Evolutionary conservation across 352 stramenopile genomes (phyloP).

Genomic region (Phytopythium montanum): DNA sequence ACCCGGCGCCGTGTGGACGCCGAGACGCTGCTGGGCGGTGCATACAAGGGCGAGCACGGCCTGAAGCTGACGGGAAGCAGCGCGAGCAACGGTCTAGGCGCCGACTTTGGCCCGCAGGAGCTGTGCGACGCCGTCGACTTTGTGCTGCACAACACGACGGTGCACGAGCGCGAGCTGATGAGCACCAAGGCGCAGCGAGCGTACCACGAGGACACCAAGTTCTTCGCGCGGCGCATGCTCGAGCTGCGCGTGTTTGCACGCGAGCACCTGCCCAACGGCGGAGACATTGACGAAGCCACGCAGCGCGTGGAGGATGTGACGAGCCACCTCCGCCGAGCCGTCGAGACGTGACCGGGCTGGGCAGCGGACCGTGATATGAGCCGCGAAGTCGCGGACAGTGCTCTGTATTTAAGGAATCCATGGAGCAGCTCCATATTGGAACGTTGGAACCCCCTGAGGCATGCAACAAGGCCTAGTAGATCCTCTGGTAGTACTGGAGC

Average conservation of each 20-base stretch:
- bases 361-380: not conserved
- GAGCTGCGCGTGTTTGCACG: constrained; percentile 25
- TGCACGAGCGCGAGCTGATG: constrained; percentile 6
- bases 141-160: constrained; percentile 23
- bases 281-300: not conserved
- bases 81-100: constrained; percentile 19
- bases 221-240: constrained; percentile 46
- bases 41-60: constrained; percentile 14
- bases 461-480: too few species aligned
- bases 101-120: constrained; percentile 18
- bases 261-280: not conserved
- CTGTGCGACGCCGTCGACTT: constrained; percentile 37
- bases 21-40: too few species aligned
- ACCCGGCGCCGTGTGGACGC: too few species aligned
- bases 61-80: constrained; percentile 5
- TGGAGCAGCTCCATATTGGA: too few species aligned
- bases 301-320: not conserved
- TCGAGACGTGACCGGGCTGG: not conserved
- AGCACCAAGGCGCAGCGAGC: constrained; percentile 19
- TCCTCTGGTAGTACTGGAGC: too few species aligned
- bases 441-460: too few species aligned
- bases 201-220: constrained; percentile 50
- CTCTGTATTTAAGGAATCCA: not conserved
- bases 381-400: not conserved
- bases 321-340: not conserved